phyloP scores from a whole-genome alignment of 2,329 filamentous ascomycete genomes.

The Apiospora marii region DNA sequence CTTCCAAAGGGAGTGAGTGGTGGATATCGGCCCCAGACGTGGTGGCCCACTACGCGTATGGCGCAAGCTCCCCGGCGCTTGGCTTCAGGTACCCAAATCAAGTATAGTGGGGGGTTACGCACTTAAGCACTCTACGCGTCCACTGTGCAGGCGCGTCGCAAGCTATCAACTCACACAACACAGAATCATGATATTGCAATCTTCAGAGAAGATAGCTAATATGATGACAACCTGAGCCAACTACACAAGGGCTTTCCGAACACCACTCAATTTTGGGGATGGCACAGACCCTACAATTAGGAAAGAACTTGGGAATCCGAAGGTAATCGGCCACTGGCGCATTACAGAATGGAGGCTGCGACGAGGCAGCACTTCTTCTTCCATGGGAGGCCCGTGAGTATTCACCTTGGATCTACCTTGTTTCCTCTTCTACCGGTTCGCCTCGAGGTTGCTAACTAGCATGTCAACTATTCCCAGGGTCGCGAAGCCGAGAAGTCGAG shows the following conservation, averaged over 20 bases:
- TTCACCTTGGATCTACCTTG: slow-evolving; percentile 4
- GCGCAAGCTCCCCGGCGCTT: neutral
- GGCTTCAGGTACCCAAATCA: neutral
- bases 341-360: slow-evolving; percentile 51
- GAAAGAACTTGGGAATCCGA: neutral
- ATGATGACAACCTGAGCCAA: neutral
- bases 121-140: neutral
- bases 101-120: neutral
- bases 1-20: neutral
- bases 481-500: slow-evolving; percentile 47
- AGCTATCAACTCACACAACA: neutral
- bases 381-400: slow-evolving; percentile 51
- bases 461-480: slow-evolving; percentile 36
- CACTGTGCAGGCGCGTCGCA: slow-evolving; percentile 9
- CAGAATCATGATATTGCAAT: neutral
- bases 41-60: neutral
- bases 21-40: neutral
- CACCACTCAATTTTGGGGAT: neutral
- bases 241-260: neutral
- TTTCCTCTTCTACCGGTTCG: neutral
- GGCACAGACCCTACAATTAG: neutral
- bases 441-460: neutral
- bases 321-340: neutral
- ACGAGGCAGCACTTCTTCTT: slow-evolving; percentile 59
- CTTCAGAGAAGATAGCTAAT: neutral